Evolutionary conservation across 73 alveolate genomes (phyloP).

Genomic region (Uronychia binucleata): DNA sequence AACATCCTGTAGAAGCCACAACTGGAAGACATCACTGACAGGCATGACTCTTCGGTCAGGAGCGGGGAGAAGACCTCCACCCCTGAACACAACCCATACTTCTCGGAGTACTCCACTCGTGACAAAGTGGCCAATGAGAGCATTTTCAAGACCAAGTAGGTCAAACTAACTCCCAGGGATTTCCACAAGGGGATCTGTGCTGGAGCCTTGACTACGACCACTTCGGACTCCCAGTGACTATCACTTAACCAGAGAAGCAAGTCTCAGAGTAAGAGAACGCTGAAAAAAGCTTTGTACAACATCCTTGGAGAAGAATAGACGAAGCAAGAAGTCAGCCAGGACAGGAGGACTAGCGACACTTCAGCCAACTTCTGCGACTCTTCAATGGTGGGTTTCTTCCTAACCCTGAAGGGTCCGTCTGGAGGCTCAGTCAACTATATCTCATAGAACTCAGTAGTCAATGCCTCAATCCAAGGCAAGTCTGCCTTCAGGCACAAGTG

Average conservation of each 20-base stretch:
- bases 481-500: not conserved
- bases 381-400: not conserved
- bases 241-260: not conserved
- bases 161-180: not conserved
- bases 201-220: not conserved
- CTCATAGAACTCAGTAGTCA: not conserved
- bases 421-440: not conserved
- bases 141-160: not conserved
- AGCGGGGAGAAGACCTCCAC: not conserved
- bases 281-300: not conserved
- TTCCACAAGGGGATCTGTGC: not conserved
- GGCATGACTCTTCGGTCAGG: not conserved
- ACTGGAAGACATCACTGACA: not conserved
- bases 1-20: not conserved
- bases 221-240: not conserved
- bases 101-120: not conserved
- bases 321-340: not conserved
- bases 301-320: not conserved
- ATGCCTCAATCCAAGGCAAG: not conserved
- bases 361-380: not conserved
- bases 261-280: not conserved
- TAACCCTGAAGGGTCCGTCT: not conserved
- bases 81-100: not conserved
- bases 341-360: not conserved
- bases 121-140: not conserved